Percentiles rank a stretch among this genome's conserved stretches.
Conservation (phyloP, 768 basidiomycete genomes). For the Boletus subparvulus region DNA sequence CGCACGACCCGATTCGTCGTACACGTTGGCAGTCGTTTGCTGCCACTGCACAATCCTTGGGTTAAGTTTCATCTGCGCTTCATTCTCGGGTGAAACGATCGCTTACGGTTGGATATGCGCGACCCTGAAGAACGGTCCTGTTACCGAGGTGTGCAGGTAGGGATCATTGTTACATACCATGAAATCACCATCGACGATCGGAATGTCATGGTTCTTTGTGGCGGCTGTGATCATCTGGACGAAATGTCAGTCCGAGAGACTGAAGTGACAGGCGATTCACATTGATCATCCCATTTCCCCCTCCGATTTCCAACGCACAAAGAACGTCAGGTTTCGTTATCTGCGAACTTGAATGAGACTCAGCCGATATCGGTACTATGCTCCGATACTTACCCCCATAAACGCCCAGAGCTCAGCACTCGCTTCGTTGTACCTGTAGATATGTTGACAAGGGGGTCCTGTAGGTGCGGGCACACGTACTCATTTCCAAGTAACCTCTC, state of each 20-base stretch:
- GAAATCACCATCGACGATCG: conserved; percentile 45
- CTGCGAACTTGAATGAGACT: conserved; percentile 13
- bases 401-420: conserved; percentile 29
- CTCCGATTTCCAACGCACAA: conserved; percentile 41
- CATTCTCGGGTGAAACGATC: conserved; percentile 13
- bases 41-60: conserved; percentile 20
- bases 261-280: conserved; percentile 21
- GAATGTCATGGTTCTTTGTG: conserved; percentile 37
- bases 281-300: conserved; percentile 45
- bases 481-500: conserved; percentile 41
- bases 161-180: conserved; percentile 32
- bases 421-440: conserved; percentile 35
- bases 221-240: conserved; percentile 37
- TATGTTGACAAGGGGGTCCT: background rate
- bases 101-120: conserved; percentile 34
- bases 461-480: conserved; percentile 17
- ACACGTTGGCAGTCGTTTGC: conserved; percentile 34
- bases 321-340: conserved; percentile 37
- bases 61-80: background rate
- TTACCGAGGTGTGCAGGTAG: conserved; percentile 1
- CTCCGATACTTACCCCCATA: conserved; percentile 22
- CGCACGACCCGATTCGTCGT: conserved; percentile 27
- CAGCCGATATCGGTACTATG: background rate
- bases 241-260: conserved; percentile 11
- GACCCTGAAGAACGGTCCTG: conserved; percentile 29